phyloP scores from a whole-genome alignment of 495 filamentous ascomycete species.

The Xylaria palmicola region DNA sequence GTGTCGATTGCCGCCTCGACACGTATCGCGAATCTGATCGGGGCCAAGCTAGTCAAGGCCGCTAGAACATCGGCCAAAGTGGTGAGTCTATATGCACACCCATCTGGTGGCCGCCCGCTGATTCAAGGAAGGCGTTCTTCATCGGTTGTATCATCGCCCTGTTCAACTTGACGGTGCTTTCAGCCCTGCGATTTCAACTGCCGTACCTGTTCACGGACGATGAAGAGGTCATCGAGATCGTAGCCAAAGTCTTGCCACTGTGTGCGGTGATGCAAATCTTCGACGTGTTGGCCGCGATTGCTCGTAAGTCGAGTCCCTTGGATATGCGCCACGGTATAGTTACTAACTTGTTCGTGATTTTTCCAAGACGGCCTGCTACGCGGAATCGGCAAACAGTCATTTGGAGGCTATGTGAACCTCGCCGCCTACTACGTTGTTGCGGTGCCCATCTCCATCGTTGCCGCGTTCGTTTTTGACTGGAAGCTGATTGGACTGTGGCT shows the following conservation, averaged over 20 bases:
- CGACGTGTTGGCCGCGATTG: slow-evolving; percentile 70
- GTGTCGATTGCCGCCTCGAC: slow-evolving; percentile 63
- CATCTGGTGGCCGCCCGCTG: slow-evolving; percentile 5
- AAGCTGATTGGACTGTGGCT: slow-evolving; percentile 76
- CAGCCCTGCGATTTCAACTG: slow-evolving; percentile 61
- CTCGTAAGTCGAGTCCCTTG: background rate
- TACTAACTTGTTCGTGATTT: slow-evolving; percentile 3
- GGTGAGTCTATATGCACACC: slow-evolving; percentile 33
- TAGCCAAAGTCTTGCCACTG: slow-evolving; percentile 70
- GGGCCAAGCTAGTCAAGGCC: slow-evolving; percentile 65
- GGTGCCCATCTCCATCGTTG: slow-evolving; percentile 77
- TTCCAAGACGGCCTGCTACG: slow-evolving; percentile 75
- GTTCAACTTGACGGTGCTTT: slow-evolving; percentile 71
- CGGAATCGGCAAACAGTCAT: slow-evolving; percentile 79
- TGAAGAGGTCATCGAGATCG: slow-evolving; percentile 71
- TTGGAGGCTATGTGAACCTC: slow-evolving; percentile 85
- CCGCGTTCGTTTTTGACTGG: slow-evolving; percentile 71
- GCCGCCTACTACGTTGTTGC: slow-evolving; percentile 83
- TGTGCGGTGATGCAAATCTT: slow-evolving; percentile 87
- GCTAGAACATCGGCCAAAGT: slow-evolving; percentile 71
- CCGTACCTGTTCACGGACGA: slow-evolving; percentile 80
- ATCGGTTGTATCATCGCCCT: slow-evolving; percentile 67
- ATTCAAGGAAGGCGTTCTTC: slow-evolving; percentile 48
- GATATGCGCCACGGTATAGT: background rate
- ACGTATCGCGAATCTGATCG: slow-evolving; percentile 63